Evolutionary conservation across 179 eudicot genomes (phyloP).

Genomic region (Actinidia polygama): DNA sequence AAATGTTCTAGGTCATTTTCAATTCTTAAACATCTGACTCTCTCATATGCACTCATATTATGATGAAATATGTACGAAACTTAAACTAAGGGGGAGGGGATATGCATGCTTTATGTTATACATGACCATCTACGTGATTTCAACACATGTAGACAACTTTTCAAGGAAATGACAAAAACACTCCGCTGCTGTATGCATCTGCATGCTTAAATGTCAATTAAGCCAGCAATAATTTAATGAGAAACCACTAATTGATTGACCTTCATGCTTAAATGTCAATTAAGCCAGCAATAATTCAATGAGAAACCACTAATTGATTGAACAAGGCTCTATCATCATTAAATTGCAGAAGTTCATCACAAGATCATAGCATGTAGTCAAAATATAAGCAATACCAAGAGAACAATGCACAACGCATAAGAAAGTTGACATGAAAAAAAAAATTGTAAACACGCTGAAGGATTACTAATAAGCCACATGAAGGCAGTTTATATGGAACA

Average conservation of each 20-base stretch:
- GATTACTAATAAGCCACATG: background rate
- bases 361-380: background rate
- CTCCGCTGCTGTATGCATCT: background rate
- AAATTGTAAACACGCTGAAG: background rate
- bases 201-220: background rate
- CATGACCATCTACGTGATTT: background rate
- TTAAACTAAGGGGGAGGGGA: background rate
- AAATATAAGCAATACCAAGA: background rate
- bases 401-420: background rate
- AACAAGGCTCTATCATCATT: background rate
- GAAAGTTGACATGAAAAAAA: background rate
- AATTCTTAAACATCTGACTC: background rate
- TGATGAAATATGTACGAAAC: background rate
- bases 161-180: background rate
- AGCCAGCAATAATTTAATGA: background rate
- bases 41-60: background rate
- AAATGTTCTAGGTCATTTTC: background rate
- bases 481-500: background rate
- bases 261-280: no score
- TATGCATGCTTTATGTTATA: background rate
- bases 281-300: background rate
- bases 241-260: background rate
- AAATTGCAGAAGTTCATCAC: background rate
- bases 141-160: background rate
- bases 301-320: background rate